These are phyloP conservation scores for Boletus sensibilis DNA, from an alignment of 768 basidiomycete genomes.

Conservation along the genomic window DNA sequence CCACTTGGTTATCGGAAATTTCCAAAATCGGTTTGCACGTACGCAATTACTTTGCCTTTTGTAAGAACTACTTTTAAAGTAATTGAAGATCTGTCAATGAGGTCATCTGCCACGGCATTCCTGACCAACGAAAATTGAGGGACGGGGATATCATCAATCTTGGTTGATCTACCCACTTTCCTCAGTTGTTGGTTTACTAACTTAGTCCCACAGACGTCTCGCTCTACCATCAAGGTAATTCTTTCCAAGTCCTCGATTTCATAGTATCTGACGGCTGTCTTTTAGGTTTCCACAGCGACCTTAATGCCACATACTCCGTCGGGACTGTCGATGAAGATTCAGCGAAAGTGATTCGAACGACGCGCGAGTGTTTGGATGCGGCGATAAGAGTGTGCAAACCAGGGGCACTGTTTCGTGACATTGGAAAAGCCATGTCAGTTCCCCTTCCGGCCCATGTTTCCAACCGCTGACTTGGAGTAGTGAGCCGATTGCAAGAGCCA, in stretches of 20 bases:
- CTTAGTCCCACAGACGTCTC: conserved; percentile 58
- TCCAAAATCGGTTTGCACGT: conserved; percentile 98
- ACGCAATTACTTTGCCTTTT: conserved; percentile 34
- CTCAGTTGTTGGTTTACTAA: conserved; percentile 17
- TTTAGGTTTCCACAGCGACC: conserved; percentile 85
- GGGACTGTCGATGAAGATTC: conserved; percentile 84
- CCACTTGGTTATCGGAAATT: conserved; percentile 88
- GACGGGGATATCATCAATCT: conserved; percentile 98
- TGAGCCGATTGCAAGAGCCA: conserved; percentile 80
- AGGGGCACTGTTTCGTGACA: conserved; percentile 83
- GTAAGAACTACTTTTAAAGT: conserved; percentile 1
- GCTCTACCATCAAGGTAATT: conserved; percentile 71
- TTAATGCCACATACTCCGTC: conserved; percentile 92
- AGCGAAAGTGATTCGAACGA: conserved; percentile 74
- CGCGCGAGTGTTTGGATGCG: conserved; percentile 82
- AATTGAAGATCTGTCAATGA: conserved; percentile 81
- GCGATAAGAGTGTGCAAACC: conserved; percentile 94
- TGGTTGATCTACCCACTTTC: conserved; percentile 44
- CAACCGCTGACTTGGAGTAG: conserved; percentile 36
- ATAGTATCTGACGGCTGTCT: neutral
- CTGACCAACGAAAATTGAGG: conserved; percentile 75
- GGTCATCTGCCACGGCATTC: conserved; percentile 96
- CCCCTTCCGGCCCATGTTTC: conserved; percentile 10
- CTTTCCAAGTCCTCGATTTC: conserved; percentile 2
- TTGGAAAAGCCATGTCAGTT: conserved; percentile 81